Percentiles rank a stretch among this genome's conserved stretches.
Conservation (phyloP, 306 rosid species). For the Ochetophila trinervis region DNA sequence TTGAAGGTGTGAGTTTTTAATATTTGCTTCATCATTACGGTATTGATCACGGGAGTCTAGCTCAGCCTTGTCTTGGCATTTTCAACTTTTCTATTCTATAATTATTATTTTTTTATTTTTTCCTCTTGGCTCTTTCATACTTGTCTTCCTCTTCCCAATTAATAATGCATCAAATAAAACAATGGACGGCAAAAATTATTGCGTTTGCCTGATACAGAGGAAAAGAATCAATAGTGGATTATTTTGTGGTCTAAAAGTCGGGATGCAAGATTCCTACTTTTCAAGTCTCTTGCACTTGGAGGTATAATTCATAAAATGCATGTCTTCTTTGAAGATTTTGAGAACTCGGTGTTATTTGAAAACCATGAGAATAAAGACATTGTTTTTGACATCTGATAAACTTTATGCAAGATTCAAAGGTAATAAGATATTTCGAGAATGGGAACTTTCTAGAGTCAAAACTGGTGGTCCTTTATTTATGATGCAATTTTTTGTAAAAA, state of each 20-base stretch:
- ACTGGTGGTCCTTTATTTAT: slow-evolving; percentile 21
- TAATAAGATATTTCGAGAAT: slow-evolving; percentile 24
- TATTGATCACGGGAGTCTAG: not conserved
- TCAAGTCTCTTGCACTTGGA: slow-evolving; percentile 1
- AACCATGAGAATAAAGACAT: not conserved
- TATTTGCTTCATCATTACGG: not conserved
- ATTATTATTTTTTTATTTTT: too few relatives aligned
- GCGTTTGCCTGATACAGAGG: too few relatives aligned
- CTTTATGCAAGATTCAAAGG: slow-evolving; percentile 22
- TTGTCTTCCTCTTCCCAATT: too few relatives aligned
- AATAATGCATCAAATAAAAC: too few relatives aligned
- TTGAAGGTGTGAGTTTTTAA: not conserved
- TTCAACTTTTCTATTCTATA: too few relatives aligned
- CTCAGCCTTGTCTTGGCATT: not conserved
- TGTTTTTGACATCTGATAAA: not conserved
- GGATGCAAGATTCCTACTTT: slow-evolving; percentile 6
- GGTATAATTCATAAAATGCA: too few relatives aligned
- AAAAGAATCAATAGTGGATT: too few relatives aligned
- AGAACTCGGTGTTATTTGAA: not conserved
- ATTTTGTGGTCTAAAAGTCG: not conserved
- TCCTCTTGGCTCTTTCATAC: not conserved
- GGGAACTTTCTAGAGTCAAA: slow-evolving; percentile 25
- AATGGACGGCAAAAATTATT: too few relatives aligned
- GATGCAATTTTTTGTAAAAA: slow-evolving; percentile 18
- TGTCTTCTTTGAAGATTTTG: not conserved